A percentile compares a stretch with the other conserved stretches of the same genome.
These are phyloP conservation scores for Hordeum pubiflorum DNA, from an alignment of 202 grass and related monocot genomes.

Conservation along the genomic window DNA sequence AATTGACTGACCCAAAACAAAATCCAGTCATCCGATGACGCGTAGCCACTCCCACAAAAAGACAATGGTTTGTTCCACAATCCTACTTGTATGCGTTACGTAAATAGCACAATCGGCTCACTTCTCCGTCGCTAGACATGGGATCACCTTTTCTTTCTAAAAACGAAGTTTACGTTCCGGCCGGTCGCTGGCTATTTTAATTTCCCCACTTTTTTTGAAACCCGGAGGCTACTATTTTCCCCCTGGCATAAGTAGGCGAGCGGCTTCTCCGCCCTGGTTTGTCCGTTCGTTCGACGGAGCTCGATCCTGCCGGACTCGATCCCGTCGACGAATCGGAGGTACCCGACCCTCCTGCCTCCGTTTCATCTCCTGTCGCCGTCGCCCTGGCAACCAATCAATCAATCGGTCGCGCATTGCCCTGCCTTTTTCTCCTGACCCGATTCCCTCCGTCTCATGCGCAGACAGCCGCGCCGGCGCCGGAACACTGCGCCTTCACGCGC, in stretches of 20 bases:
- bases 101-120: background rate
- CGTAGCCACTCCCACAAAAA: too few relatives aligned
- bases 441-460: background rate
- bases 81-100: too few relatives aligned
- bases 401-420: too few relatives aligned
- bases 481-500: background rate
- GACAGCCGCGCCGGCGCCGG: background rate
- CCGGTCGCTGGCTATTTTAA: too few relatives aligned
- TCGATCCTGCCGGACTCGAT: too few relatives aligned
- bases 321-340: background rate
- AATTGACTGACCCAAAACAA: too few relatives aligned
- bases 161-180: too few relatives aligned
- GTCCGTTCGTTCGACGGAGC: background rate
- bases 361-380: background rate
- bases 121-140: background rate
- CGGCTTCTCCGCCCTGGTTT: background rate
- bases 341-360: too few relatives aligned
- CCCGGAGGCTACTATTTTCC: background rate
- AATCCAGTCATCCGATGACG: too few relatives aligned
- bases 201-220: background rate
- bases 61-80: too few relatives aligned
- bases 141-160: background rate
- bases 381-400: too few relatives aligned
- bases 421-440: background rate
- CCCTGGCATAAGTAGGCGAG: slow-evolving; percentile 7